Conservation (phyloP, 2,329 filamentous ascomycete genomes). For the Clarireedia paspali region DNA sequence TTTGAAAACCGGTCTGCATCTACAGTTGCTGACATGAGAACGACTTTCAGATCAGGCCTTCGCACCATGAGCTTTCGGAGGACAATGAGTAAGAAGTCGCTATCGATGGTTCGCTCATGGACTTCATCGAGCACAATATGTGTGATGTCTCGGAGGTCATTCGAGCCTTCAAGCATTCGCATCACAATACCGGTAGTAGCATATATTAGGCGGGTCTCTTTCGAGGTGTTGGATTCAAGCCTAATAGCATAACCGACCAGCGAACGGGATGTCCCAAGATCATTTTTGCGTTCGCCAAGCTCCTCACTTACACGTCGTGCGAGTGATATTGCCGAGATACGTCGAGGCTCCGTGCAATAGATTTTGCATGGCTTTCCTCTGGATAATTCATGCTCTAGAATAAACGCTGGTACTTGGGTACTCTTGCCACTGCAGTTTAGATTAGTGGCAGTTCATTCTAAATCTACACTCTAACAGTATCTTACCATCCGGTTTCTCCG, state of each 20-base stretch:
- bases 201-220: constrained; percentile 79
- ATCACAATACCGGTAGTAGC: constrained; percentile 93
- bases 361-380: constrained; percentile 80
- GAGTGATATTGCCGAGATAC: constrained; percentile 93
- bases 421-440: constrained; percentile 66
- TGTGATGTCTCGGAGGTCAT: constrained; percentile 80
- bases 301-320: constrained; percentile 92
- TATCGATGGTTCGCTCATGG: constrained; percentile 92
- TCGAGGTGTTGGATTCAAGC: constrained; percentile 77
- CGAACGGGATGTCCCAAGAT: constrained; percentile 75
- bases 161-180: constrained; percentile 87
- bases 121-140: constrained; percentile 97
- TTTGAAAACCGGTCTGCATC: constrained; percentile 86
- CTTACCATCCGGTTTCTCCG: constrained; percentile 83
- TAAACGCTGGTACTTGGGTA: constrained; percentile 91
- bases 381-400: constrained; percentile 80
- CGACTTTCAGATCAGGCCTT: constrained; percentile 76
- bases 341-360: constrained; percentile 89
- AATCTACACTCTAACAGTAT: not conserved
- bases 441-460: not conserved
- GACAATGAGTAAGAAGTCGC: constrained; percentile 90
- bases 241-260: constrained; percentile 92
- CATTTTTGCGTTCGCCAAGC: constrained; percentile 74
- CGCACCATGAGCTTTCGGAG: constrained; percentile 72
- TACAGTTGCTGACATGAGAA: constrained; percentile 96